A percentile compares a stretch with the other conserved stretches of the same genome.
phyloP scores from a whole-genome alignment of 176 grass and related monocot genomes.

The Lolium multiflorum region DNA sequence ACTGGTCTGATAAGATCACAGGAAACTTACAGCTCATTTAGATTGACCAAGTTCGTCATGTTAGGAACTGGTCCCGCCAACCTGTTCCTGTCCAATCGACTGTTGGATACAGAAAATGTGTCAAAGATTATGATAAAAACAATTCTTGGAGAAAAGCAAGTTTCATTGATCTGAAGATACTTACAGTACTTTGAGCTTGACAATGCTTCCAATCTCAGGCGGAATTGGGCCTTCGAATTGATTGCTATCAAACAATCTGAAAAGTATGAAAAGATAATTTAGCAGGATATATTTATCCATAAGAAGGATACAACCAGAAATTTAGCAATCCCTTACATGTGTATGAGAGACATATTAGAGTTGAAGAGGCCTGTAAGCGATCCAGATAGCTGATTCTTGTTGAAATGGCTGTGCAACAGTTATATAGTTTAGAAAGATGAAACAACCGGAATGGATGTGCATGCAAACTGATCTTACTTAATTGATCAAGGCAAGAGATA shows the following conservation, averaged over 20 bases:
- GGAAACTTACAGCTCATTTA: slow-evolving; percentile 62
- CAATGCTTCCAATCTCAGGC: slow-evolving; percentile 38
- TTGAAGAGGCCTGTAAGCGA: slow-evolving; percentile 53
- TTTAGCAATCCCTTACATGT: slow-evolving; percentile 50
- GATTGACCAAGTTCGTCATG: slow-evolving; percentile 44
- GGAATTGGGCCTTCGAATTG: slow-evolving; percentile 51
- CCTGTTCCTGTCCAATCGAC: slow-evolving; percentile 58
- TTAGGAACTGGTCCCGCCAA: slow-evolving; percentile 38
- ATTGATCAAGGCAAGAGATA: neutral
- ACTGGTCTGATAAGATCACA: neutral
- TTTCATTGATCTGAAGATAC: slow-evolving; percentile 33
- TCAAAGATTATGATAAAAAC: slow-evolving; percentile 17
- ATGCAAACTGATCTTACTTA: neutral
- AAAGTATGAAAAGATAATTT: neutral
- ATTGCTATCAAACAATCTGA: slow-evolving; percentile 64
- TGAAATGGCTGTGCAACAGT: slow-evolving; percentile 60
- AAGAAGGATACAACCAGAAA: slow-evolving; percentile 2
- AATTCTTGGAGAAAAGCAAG: neutral
- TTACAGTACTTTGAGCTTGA: slow-evolving; percentile 53
- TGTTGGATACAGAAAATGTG: slow-evolving; percentile 33
- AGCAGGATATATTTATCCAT: neutral
- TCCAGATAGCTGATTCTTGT: slow-evolving; percentile 56
- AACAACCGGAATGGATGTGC: neutral
- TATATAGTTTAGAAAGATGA: slow-evolving; percentile 8
- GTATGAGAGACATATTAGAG: slow-evolving; percentile 57